These are phyloP conservation scores for Syncephalastrum sp. DNA, from an alignment of 371 early-diverging fungal genomes.

Conservation along the genomic window DNA sequence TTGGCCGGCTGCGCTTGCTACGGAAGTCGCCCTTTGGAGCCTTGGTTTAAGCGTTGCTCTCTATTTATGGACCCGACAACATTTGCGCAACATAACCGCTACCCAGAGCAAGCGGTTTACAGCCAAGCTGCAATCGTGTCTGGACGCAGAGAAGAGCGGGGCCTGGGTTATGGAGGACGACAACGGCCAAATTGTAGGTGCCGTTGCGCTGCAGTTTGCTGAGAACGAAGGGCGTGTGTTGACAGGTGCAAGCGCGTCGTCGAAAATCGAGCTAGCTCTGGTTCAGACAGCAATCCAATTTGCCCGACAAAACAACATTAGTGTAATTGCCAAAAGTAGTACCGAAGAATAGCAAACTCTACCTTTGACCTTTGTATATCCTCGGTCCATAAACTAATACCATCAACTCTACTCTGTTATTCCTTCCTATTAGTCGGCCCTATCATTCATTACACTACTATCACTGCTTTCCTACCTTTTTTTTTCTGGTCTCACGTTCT, in stretches of 20 bases:
- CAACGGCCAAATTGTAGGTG: slow-evolving; percentile 22
- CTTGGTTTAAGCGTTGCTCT: slow-evolving; percentile 31
- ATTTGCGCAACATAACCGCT: slow-evolving; percentile 2
- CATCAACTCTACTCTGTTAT: neutral
- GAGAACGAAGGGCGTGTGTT: slow-evolving; percentile 35
- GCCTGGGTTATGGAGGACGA: slow-evolving; percentile 35
- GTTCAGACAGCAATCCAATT: slow-evolving; percentile 38
- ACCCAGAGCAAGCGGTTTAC: slow-evolving; percentile 5
- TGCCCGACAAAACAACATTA: slow-evolving; percentile 38
- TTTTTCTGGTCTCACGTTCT: slow-evolving; percentile 9
- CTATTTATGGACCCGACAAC: slow-evolving; percentile 18
- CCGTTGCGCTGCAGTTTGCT: slow-evolving; percentile 21
- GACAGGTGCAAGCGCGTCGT: slow-evolving; percentile 22
- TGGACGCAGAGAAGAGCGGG: slow-evolving; percentile 24
- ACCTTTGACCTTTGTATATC: no score
- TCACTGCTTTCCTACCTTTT: neutral
- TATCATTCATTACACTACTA: neutral
- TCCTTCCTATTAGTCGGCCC: neutral
- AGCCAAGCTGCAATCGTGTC: neutral
- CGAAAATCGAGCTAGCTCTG: slow-evolving; percentile 27
- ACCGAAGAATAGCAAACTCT: neutral
- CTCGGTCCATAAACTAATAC: no score
- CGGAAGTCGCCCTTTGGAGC: slow-evolving; percentile 32
- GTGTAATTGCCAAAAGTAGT: slow-evolving; percentile 37
- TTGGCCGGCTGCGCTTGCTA: slow-evolving; percentile 7